Evolutionary conservation across 2,329 filamentous ascomycete genomes (phyloP), one percentile per base, ranked within the genome.

Genomic region (Pseudofabraea citricarpa): DNA sequence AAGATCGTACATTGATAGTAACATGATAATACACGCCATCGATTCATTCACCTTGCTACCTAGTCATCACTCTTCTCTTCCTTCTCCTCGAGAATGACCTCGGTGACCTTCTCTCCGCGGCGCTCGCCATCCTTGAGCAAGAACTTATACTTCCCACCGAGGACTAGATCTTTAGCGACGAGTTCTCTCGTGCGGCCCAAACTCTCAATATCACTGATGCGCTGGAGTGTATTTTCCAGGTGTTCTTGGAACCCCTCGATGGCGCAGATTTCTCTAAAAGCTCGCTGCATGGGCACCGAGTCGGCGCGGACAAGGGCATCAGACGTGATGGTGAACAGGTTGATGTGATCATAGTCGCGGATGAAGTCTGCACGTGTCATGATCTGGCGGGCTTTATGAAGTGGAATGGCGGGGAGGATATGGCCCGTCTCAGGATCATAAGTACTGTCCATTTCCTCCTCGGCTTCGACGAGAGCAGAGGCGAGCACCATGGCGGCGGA

Each of bases 361-460:
- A 97, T 90, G 63, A 97, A 98, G 65, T 98, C 93, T 46, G 89
- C 85, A 41, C 93, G 78, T 12, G 93, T 97, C 91, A 96, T 96
- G 61, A 96, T 85, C 65, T 96, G 77, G 50, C 91, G 85, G 0
- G 90, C 88, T 53, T 85, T 77, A 61, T 95, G 88, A 43, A 95
- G 79, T 0, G 87, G 81, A 50, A 89, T 85, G 31, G 87, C 78
- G 0, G 93, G 90, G 4, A 97, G 75, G 22, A 88, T 72, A 59
- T 95, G 87, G 24, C 87, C 87, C 8, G 62, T 65, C 12, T 81
- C 69, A 0, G 73, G 66, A 61, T 90, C 76, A 59, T 89, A 91
- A 6, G 67, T 82, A 41, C 19, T 36, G 41, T 79, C 73, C 68
- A 77, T 79, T 4, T 79, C 73, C 13, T 81, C 70, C 60, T 91